Evolutionary conservation across 106 monocot species (phyloP), one percentile per base, ranked within the genome.

Genomic region (Dendrobium catenatum): DNA sequence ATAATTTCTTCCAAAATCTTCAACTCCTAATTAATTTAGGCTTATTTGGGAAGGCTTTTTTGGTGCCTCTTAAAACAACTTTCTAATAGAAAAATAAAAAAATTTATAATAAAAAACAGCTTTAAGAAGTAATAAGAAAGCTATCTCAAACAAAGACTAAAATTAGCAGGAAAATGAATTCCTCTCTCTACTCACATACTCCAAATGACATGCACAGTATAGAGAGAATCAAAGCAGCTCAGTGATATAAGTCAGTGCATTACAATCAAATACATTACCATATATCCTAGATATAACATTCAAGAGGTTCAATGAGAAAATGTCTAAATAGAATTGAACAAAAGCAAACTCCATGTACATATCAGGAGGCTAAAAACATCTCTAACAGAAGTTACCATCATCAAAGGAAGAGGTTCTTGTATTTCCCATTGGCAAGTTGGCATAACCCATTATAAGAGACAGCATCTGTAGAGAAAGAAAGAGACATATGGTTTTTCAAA

Each of bases 371-470:
- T 37, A 10, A 16, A 15, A 16, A 70, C 3, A 70, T 4, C 29
- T 70, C 29, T 70, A 5, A 70, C 70, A 33, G 70, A 4, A 33
- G 37, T 16, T 4, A 9, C 3, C 5, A 2, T 22, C 26, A 76
- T 76, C 76, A 76, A 76, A 76, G 20, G 15, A 76, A 76, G 11
- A 76, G 76, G 76, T 27, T 76, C 76, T 76, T 76, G 76, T 44
- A 76, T 49, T 51, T 76, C 27, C 76, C 76, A 49, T 76, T 76
- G 76, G 76, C 76, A 49, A 76, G 76, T 76, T 76, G 43, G 76
- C 76, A 76, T 10, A 76, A 27, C 9, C 76, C 27, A 76, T 76
- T 76, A 26, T 76, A 76, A 4, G 76, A 46, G 10, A 20, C 76
- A 48, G 76, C 76, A 76, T 76, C 76, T 76, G 49, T 42, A 44